These are phyloP conservation scores for Calonectria leucothoes DNA, from an alignment of 2,329 filamentous ascomycete species.

Conservation along the genomic window DNA sequence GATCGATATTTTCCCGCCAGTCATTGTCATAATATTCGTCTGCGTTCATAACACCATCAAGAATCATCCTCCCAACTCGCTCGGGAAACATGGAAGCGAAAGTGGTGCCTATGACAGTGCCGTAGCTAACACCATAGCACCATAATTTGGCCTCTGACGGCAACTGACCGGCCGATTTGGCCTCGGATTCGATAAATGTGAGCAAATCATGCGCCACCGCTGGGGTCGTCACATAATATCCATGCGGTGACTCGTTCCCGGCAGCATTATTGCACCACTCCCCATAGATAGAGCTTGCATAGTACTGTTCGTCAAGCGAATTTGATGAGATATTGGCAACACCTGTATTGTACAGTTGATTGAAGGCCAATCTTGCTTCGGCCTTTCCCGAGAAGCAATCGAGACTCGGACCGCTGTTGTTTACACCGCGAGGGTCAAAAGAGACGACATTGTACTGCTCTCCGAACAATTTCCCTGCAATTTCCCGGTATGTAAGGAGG, in stretches of 20 bases:
- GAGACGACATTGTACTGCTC: constrained; percentile 56
- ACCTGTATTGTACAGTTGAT: constrained; percentile 39
- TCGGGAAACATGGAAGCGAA: constrained; percentile 54
- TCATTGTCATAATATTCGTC: constrained; percentile 39
- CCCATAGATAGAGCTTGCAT: constrained; percentile 45
- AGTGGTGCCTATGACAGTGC: constrained; percentile 44
- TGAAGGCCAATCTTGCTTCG: constrained; percentile 43
- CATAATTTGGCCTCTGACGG: constrained; percentile 43
- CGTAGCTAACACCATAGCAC: constrained; percentile 44
- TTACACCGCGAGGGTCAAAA: constrained; percentile 55
- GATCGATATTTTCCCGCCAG: constrained; percentile 35
- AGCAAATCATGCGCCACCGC: constrained; percentile 45
- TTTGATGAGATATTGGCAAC: constrained; percentile 42
- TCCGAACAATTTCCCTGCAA: constrained; percentile 45
- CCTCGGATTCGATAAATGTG: constrained; percentile 45
- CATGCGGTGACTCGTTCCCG: constrained; percentile 37
- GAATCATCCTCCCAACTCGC: constrained; percentile 50
- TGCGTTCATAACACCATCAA: constrained; percentile 45
- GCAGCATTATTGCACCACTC: constrained; percentile 47
- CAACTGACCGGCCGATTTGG: constrained; percentile 30
- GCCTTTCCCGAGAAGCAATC: constrained; percentile 45
- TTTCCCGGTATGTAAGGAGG: constrained; percentile 13
- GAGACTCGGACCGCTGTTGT: constrained; percentile 44
- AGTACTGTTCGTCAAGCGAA: constrained; percentile 44
- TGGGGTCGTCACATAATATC: constrained; percentile 48